A percentile compares a stretch with the other conserved stretches of the same genome.
phyloP scores from a whole-genome alignment of 768 basidiomycete species.

The Mycena venus region DNA sequence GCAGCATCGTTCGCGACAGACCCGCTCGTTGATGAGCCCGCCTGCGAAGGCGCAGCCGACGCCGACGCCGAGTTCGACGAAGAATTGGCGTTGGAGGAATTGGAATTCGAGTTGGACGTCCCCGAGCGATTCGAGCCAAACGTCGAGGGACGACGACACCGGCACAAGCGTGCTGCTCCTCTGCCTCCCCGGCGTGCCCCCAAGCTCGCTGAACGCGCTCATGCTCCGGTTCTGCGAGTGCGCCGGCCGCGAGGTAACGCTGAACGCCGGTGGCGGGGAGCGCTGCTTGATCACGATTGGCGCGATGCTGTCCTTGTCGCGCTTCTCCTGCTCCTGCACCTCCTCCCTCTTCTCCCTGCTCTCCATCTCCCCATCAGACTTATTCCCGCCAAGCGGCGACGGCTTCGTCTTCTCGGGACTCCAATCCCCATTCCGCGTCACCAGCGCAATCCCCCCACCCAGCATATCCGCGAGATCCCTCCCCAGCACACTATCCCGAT shows the following conservation, averaged over 20 bases:
- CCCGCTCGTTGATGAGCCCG: background rate
- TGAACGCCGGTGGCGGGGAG: slow-evolving; percentile 68
- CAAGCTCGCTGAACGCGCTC: slow-evolving; percentile 7
- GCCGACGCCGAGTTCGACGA: background rate
- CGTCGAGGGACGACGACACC: slow-evolving; percentile 39
- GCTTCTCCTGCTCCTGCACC: slow-evolving; percentile 28
- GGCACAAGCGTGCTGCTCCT: slow-evolving; percentile 58
- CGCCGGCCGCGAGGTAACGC: slow-evolving; percentile 71
- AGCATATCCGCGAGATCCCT: slow-evolving; percentile 57
- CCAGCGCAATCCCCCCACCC: slow-evolving; percentile 58
- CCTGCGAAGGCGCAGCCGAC: background rate
- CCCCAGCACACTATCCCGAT: slow-evolving; percentile 48
- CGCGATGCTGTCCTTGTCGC: slow-evolving; percentile 49
- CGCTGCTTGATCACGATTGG: slow-evolving; percentile 74
- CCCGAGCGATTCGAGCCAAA: slow-evolving; percentile 10
- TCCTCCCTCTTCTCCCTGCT: background rate
- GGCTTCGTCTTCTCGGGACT: slow-evolving; percentile 11
- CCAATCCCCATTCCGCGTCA: slow-evolving; percentile 40
- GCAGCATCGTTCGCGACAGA: slow-evolving; percentile 8
- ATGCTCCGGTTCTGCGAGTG: slow-evolving; percentile 39
- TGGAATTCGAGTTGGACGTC: slow-evolving; percentile 22
- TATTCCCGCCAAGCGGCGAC: too few species aligned
- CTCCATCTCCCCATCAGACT: background rate
- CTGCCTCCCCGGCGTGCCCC: slow-evolving; percentile 38
- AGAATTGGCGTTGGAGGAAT: slow-evolving; percentile 28